These are phyloP conservation scores for Solanum bulbocastanum DNA, from an alignment of 257 asterid species.

Conservation along the genomic window DNA sequence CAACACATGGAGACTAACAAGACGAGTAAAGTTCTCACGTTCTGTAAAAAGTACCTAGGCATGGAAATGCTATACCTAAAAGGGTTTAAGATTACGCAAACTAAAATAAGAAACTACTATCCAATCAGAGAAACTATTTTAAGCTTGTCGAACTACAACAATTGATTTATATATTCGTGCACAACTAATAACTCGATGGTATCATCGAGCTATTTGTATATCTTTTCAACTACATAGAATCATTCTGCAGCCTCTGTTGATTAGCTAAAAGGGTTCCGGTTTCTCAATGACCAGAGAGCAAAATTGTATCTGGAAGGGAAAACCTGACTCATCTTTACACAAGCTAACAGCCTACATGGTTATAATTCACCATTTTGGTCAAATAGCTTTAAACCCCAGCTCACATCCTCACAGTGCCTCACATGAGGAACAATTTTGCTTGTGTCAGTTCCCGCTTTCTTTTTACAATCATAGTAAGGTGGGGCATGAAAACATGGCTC, in stretches of 20 bases:
- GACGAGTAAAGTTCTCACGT: background rate
- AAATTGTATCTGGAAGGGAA: background rate
- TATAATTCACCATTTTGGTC: constrained; percentile 6
- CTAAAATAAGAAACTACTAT: background rate
- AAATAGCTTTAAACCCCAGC: constrained; percentile 64
- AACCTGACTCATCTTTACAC: background rate
- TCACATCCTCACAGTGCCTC: constrained; percentile 61
- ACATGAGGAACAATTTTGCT: constrained; percentile 50
- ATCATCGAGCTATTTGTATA: background rate
- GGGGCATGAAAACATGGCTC: constrained; percentile 76
- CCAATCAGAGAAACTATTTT: no score
- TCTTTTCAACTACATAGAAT: background rate
- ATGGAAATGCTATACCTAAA: background rate
- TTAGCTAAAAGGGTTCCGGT: background rate
- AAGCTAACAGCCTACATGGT: background rate
- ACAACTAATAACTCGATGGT: background rate
- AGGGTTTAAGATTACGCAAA: background rate
- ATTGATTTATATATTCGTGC: background rate
- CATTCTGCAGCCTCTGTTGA: background rate
- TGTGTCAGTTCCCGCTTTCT: constrained; percentile 25
- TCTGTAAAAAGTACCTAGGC: background rate
- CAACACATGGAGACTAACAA: background rate
- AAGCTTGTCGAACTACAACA: background rate
- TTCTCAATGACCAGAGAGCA: background rate
- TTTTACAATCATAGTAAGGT: constrained; percentile 39